phyloP scores from a whole-genome alignment of 352 stramenopile genomes.

The Phytophthora sansomeana region DNA sequence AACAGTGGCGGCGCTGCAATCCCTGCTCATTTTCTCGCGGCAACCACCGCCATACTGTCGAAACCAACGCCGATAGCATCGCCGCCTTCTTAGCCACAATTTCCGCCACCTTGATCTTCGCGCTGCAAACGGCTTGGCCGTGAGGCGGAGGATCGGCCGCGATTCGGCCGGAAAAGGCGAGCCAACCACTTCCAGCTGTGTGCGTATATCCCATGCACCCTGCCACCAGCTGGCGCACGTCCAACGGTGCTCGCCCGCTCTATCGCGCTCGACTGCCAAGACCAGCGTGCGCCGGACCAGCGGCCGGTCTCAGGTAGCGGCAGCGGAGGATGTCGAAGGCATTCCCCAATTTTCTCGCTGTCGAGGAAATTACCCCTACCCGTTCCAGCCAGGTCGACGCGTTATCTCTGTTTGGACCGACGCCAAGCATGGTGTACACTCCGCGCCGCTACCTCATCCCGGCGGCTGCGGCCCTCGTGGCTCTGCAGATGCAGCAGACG shows the following conservation, averaged over 20 bases:
- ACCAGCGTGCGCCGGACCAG: constrained; percentile 18
- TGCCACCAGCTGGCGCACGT: constrained; percentile 25
- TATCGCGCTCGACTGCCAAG: constrained; percentile 27
- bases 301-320: constrained; percentile 33
- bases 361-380: constrained; percentile 37
- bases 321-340: constrained; percentile 4
- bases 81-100: background rate
- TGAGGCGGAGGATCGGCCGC: constrained; percentile 1
- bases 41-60: background rate
- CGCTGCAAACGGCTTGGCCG: background rate
- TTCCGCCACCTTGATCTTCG: background rate
- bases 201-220: constrained; percentile 24
- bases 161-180: constrained; percentile 35
- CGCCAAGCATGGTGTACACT: constrained; percentile 38
- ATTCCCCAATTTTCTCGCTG: constrained; percentile 45
- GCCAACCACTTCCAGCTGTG: constrained; percentile 28
- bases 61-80: background rate
- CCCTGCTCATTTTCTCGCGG: background rate
- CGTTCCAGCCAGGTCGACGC: too few species aligned
- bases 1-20: background rate
- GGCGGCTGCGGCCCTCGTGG: constrained; percentile 23
- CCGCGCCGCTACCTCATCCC: constrained; percentile 29
- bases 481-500: constrained; percentile 19
- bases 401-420: too few species aligned
- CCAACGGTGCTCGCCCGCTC: constrained; percentile 19